Evolutionary conservation across 2,329 filamentous ascomycete genomes (phyloP), one percentile per base, ranked within the genome.

Genomic region (Calonectria hongkongensis): DNA sequence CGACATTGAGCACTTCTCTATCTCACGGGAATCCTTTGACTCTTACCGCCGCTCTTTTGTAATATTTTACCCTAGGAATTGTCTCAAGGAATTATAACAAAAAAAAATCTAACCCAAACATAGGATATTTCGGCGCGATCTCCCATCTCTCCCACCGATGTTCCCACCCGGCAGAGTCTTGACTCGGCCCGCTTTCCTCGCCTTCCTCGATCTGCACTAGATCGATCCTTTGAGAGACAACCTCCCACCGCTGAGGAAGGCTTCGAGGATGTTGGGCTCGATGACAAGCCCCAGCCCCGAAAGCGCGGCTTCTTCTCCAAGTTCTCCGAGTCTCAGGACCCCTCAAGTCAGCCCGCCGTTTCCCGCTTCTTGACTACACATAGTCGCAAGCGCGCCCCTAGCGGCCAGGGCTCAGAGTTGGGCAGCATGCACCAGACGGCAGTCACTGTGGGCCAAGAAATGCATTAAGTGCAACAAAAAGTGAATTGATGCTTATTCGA

Each of bases 31-130:
- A 86, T 98, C 96, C 2, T 98, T 98, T 81, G 97, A 98, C 83
- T 98, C 96, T 3, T 98, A 98, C 85, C 90, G 97, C 75, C 92
- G 97, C 80, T 98, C 96, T 75, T 98, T 98, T 87, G 96, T 98
- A 90, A 79, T 93, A n/a, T 45, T 15, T 27, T 47, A 2, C 33
- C 27, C 15, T 4, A 25, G 21, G 12, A 33, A 33, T 65, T 2
- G 30, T 25, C 13, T 58, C 28, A n/a, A 10, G 15, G 41, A 18
- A 10, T n/a, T n/a, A 43, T 36, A 13, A 36, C 15, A 18, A 43
- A 43, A 45, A 45, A 33, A 48, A 25, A 12, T 27, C 21, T 41
- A 39, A 82, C 75, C 47, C 51, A n/a, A 15, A 66, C 58, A 63
- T 36, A 98, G 96, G 96, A 98, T 82, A 97, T 98, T 73, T 96